phyloP scores from a whole-genome alignment of 1,284 basidiomycete species.

The Mycocalia duriaeana region DNA sequence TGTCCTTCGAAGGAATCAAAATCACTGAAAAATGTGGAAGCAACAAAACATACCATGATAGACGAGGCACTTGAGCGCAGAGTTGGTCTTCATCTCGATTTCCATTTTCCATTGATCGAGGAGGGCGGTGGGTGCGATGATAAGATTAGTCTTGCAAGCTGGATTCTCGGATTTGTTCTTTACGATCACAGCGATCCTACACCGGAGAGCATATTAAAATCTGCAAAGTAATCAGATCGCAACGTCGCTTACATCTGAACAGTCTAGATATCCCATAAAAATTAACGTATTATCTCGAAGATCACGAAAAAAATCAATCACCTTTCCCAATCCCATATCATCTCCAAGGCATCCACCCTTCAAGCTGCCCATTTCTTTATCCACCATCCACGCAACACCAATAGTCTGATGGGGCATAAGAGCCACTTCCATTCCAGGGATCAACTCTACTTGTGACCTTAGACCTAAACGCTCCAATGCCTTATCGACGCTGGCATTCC shows the following conservation, averaged over 20 bases:
- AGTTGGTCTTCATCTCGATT: conserved; percentile 50
- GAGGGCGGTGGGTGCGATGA: conserved; percentile 51
- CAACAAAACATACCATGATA: conserved; percentile 60
- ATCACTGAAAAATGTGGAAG: too few species aligned
- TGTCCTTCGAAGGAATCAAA: too few species aligned
- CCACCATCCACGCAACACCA: conserved; percentile 63
- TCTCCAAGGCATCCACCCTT: conserved; percentile 71
- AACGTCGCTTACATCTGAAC: conserved; percentile 17
- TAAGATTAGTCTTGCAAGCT: conserved; percentile 46
- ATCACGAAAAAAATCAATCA: conserved; percentile 12
- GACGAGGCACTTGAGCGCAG: conserved; percentile 39
- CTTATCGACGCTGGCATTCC: conserved; percentile 47
- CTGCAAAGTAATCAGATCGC: background rate
- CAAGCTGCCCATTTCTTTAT: conserved; percentile 41
- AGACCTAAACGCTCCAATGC: conserved; percentile 32
- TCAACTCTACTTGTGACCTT: conserved; percentile 30
- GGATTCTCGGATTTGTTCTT: conserved; percentile 40
- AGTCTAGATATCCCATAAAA: too few species aligned
- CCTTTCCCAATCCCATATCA: conserved; percentile 65
- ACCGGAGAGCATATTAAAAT: background rate
- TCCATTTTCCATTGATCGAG: conserved; percentile 57
- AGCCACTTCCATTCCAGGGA: conserved; percentile 50
- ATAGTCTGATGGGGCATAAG: conserved; percentile 65
- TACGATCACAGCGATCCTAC: conserved; percentile 21
- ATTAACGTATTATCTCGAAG: too few species aligned